Evolutionary conservation across 2,329 filamentous ascomycete species (phyloP).

Genomic region (Trichoderma koningiopsis): DNA sequence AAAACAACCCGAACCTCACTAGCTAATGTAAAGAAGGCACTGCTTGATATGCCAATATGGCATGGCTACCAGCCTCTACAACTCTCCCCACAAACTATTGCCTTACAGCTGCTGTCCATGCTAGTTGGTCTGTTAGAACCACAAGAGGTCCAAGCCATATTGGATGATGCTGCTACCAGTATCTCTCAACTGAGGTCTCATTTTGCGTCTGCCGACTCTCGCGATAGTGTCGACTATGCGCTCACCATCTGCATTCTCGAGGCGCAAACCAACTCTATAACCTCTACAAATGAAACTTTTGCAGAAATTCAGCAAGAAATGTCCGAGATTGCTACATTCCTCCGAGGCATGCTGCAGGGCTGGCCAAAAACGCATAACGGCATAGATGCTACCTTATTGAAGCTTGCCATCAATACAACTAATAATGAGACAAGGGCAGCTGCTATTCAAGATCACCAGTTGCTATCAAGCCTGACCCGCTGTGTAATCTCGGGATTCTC

Average conservation of each 20-base stretch:
- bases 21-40: conserved; percentile 52
- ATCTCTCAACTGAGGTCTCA: conserved; percentile 33
- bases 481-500: conserved; percentile 56
- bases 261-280: conserved; percentile 37
- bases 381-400: conserved; percentile 38
- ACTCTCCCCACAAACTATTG: conserved; percentile 65
- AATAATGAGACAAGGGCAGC: conserved; percentile 77
- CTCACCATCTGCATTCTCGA: conserved; percentile 47
- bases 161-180: conserved; percentile 36
- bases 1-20: conserved; percentile 62
- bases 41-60: conserved; percentile 63
- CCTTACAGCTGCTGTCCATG: conserved; percentile 63
- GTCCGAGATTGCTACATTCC: conserved; percentile 36
- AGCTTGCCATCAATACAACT: conserved; percentile 80
- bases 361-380: conserved; percentile 37
- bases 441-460: conserved; percentile 63
- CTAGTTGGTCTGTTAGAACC: conserved; percentile 37
- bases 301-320: conserved; percentile 33
- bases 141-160: conserved; percentile 34
- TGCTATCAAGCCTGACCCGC: conserved; percentile 52
- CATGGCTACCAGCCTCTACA: conserved; percentile 50
- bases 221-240: conserved; percentile 44
- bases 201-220: conserved; percentile 28
- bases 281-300: neutral
- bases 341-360: conserved; percentile 34